These are phyloP conservation scores for Rhodotorula sphaerocarpa DNA, from an alignment of 768 basidiomycete species.

Conservation along the genomic window DNA sequence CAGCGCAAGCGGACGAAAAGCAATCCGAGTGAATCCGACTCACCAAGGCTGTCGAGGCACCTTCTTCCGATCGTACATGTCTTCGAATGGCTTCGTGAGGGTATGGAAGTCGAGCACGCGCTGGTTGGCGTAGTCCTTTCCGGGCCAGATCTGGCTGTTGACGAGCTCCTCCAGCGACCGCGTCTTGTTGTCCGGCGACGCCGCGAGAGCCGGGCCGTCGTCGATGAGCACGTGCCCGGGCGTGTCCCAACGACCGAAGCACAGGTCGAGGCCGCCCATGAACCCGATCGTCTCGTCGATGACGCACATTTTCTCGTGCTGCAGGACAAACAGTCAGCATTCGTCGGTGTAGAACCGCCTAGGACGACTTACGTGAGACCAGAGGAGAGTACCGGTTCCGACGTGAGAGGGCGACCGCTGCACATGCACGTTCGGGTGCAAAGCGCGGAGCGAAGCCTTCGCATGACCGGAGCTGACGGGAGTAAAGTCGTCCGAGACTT, in stretches of 20 bases:
- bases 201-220: conserved; percentile 51
- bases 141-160: conserved; percentile 64
- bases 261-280: conserved; percentile 93
- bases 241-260: conserved; percentile 96
- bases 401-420: conserved; percentile 97
- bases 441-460: conserved; percentile 65
- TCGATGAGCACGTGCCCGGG: conserved; percentile 85
- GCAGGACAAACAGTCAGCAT: conserved; percentile 3
- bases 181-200: conserved; percentile 50
- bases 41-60: conserved; percentile 95
- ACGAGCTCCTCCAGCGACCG: conserved; percentile 10
- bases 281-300: conserved; percentile 96
- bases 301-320: conserved; percentile 98
- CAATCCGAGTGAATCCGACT: conserved; percentile 31
- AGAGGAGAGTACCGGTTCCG: conserved; percentile 93
- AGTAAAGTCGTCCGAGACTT: conserved; percentile 90
- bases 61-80: conserved; percentile 86
- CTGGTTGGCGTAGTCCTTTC: conserved; percentile 94
- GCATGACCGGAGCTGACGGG: conserved; percentile 56
- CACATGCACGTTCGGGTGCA: conserved; percentile 80
- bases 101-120: conserved; percentile 75
- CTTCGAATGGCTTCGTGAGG: conserved; percentile 80
- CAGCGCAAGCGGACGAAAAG: background rate
- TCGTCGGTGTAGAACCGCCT: background rate
- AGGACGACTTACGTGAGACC: conserved; percentile 73